Evolutionary conservation across 2,329 filamentous ascomycete species (phyloP).

Genomic region (Cercospora zeina): DNA sequence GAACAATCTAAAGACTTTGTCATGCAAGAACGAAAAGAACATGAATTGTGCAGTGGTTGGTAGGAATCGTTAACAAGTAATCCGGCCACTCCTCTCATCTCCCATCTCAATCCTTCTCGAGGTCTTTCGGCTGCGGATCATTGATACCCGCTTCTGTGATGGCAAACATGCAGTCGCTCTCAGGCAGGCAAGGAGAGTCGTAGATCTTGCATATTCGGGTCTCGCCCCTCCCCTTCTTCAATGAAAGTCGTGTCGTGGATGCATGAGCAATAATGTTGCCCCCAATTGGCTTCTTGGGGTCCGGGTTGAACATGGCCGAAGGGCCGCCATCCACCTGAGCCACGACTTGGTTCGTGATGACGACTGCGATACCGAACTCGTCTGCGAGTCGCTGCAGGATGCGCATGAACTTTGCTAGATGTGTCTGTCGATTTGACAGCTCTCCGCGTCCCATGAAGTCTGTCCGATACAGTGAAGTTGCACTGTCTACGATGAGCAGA

Average conservation of each 20-base stretch:
- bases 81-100: neutral
- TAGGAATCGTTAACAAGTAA: neutral
- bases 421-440: constrained; percentile 86
- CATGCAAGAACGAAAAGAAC: constrained; percentile 3
- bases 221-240: constrained; percentile 94
- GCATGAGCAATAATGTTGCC: constrained; percentile 99
- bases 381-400: constrained; percentile 74
- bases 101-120: constrained; percentile 68
- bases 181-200: constrained; percentile 93
- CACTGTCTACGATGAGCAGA: constrained; percentile 90
- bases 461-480: constrained; percentile 91
- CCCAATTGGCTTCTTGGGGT: constrained; percentile 98
- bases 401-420: constrained; percentile 85
- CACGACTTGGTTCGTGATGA: constrained; percentile 98
- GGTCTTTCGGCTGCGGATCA: constrained; percentile 90
- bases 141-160: constrained; percentile 97
- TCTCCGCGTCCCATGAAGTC: constrained; percentile 97
- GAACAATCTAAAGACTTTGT: neutral
- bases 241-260: constrained; percentile 86
- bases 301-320: constrained; percentile 97
- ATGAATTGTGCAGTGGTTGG: neutral
- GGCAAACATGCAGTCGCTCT: constrained; percentile 94
- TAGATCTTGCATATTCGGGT: constrained; percentile 99
- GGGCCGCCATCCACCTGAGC: constrained; percentile 96
- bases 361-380: constrained; percentile 92